Evolutionary conservation across 148 eudicot species (phyloP), one percentile per base, ranked within the genome.

Genomic region (Amaranthus cruentus): DNA sequence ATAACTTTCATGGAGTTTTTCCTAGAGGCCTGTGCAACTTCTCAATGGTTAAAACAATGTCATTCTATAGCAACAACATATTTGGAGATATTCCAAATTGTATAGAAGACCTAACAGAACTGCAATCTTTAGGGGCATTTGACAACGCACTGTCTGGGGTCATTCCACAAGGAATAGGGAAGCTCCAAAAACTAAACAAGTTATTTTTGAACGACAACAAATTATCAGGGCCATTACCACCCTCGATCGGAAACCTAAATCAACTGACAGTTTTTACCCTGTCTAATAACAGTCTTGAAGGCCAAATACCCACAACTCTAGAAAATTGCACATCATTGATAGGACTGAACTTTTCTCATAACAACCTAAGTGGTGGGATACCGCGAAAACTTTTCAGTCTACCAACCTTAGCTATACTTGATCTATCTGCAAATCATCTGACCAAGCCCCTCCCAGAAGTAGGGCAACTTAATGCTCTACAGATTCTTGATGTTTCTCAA

Each of bases 21-120:
- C 86, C 88, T 14, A 47, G 6, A 52, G 59, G 73, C 11, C 28
- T 86, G 6, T 53, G 71, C 62, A 83, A 83, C 70, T 82, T 86
- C 66, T 81, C 88, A 5, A 66, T 73, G 58, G 79, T 85, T n/a
- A 9, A 11, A 11, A n/a, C n/a, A 6, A 48, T 85, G 5, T 58
- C 13, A 7, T 1, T 81, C 12, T 1, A 18, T 0, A 21, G 5
- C 10, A 83, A 81, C 66, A 60, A 18, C 9, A 44, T 83, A 13
- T 1, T 3, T 4, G 86, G 88, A 42, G 59, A 62, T 11, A 72
- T 85, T 15, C 84, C 88, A 13, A 14, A 7, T 14, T 79, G 83
- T 48, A 51, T 81, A 49, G 56, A 55, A 9, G 81, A 83, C 55
- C 73, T 76, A 4, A 69, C 65, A 9, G 60, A 79, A 55, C 13